Base-by-base conservation (phyloP, 2,329 filamentous ascomycete genomes). In the Periconia digitata region DNA sequence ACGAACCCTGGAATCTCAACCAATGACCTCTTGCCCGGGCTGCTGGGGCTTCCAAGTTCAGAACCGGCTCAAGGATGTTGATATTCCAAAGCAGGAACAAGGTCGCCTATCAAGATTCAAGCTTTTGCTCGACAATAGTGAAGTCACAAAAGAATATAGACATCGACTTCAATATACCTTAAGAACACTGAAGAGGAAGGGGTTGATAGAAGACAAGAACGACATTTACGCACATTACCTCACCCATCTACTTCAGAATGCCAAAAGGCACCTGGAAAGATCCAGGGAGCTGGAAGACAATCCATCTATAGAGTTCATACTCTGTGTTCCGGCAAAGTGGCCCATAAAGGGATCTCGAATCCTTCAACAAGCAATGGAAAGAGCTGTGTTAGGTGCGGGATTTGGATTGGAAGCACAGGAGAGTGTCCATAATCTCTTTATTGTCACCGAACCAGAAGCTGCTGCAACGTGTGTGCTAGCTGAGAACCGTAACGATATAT, bases 301-400 rank as follows among this genome's bases (percentile, higher is more conserved):
- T 17, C 36, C 39, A 16, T 15, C 40, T 16, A 41, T 55, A 8
- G 42, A 59, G 24, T 53, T 59, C 39, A 45, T 58, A 18, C 24
- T 59, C 15, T 59, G 54, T 47, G 56, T 59, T 8, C 56, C 56
- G 4, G 54, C 54, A n/a, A 55, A 57, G 43, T 59, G 56, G 56
- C 48, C 51, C 2, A 20, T 37, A 3, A 54, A 50, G 17, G 56
- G 40, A 35, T 58, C 43, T 45, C 56, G 56, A 40, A 40, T 49
- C 10, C 44, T 60, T 47, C 56, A 60, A 35, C n/a, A 17, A 20
- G 54, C 56, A 20, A 38, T 59, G 32, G 39, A 48, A 38, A 21
- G 23, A 8, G 56, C 56, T 21, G 50, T 55, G 16, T 46, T 45
- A 44, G 48, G 50, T 6, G 43, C 42, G 20, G 50, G 50, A n/a